Conservation (phyloP, 179 eudicot species). For the Camellia oleifera region DNA sequence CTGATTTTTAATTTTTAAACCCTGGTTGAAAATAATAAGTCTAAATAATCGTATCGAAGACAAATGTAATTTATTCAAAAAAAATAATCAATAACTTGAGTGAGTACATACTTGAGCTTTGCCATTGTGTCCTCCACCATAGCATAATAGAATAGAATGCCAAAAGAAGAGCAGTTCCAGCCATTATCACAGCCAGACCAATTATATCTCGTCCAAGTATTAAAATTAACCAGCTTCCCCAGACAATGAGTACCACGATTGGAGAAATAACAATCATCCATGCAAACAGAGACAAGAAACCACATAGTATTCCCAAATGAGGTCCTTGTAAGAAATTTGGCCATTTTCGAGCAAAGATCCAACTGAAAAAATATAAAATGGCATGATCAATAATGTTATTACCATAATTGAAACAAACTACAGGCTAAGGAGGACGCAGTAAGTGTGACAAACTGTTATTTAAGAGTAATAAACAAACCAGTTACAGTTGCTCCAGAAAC, state of each 20-base stretch:
- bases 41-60: background rate
- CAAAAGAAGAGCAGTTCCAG: slow-evolving; percentile 88
- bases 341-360: slow-evolving; percentile 99
- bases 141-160: slow-evolving; percentile 98
- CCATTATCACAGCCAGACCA: slow-evolving; percentile 91
- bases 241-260: slow-evolving; percentile 59
- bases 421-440: background rate
- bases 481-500: background rate
- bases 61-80: background rate
- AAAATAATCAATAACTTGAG: background rate
- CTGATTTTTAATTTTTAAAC: background rate
- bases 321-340: slow-evolving; percentile 70
- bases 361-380: slow-evolving; percentile 41
- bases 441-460: background rate
- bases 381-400: background rate
- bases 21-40: background rate
- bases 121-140: slow-evolving; percentile 99
- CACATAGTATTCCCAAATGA: slow-evolving; percentile 67
- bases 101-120: slow-evolving; percentile 81
- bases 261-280: slow-evolving; percentile 85
- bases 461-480: background rate
- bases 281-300: slow-evolving; percentile 57
- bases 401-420: slow-evolving; percentile 9
- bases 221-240: slow-evolving; percentile 80
- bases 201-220: slow-evolving; percentile 71